Evolutionary conservation across 495 filamentous ascomycete genomes (phyloP).

Genomic region (Aspergillus indologenus): DNA sequence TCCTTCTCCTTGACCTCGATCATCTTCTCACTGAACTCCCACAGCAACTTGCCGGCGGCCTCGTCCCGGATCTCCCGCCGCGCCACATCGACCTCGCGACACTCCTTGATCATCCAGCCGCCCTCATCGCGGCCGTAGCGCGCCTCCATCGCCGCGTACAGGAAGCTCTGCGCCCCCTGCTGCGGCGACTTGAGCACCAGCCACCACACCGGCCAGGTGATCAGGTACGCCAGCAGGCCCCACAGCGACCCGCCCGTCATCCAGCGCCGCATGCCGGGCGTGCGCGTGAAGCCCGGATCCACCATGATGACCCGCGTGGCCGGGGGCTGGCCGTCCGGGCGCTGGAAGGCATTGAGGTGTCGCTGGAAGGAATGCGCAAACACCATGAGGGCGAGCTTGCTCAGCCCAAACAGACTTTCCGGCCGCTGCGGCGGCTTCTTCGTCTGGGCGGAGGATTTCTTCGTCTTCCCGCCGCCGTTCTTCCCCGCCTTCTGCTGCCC

Average conservation of each 20-base stretch:
- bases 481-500: slow-evolving; percentile 12
- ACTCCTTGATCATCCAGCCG: slow-evolving; percentile 79
- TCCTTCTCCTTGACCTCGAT: slow-evolving; percentile 82
- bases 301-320: slow-evolving; percentile 78
- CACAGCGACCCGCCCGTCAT: slow-evolving; percentile 77
- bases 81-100: slow-evolving; percentile 66
- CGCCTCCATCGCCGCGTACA: slow-evolving; percentile 81
- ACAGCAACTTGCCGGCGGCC: slow-evolving; percentile 73
- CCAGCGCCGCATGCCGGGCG: slow-evolving; percentile 83
- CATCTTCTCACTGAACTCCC: slow-evolving; percentile 82
- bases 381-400: slow-evolving; percentile 84
- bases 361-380: slow-evolving; percentile 88
- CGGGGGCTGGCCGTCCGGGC: slow-evolving; percentile 76
- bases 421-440: slow-evolving; percentile 12
- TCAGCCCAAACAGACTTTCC: slow-evolving; percentile 66
- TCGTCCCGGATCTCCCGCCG: slow-evolving; percentile 77
- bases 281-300: slow-evolving; percentile 80
- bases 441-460: not conserved
- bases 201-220: slow-evolving; percentile 80
- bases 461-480: not conserved
- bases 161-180: slow-evolving; percentile 81
- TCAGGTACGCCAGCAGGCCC: slow-evolving; percentile 75
- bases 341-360: slow-evolving; percentile 73
- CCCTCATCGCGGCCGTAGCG: slow-evolving; percentile 64
- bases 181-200: slow-evolving; percentile 77